Percentiles rank a stretch among this genome's conserved stretches.
phyloP scores from a whole-genome alignment of 2,329 filamentous ascomycete genomes.

The Ophiosphaerella herpotricha region DNA sequence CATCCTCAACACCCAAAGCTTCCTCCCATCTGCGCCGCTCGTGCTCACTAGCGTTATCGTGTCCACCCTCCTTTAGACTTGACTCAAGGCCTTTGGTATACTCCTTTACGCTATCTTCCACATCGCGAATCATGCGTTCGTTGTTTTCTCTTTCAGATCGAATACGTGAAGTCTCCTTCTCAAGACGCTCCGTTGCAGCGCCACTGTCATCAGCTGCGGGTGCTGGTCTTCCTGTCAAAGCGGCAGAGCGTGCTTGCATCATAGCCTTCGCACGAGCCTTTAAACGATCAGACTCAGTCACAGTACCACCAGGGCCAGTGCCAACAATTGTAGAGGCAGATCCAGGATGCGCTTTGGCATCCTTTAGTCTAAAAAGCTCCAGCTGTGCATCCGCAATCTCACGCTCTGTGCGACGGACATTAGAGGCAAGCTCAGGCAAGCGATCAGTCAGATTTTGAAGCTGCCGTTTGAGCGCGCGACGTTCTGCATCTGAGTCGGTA shows the following conservation, averaged over 20 bases:
- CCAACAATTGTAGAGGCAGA: conserved; percentile 82
- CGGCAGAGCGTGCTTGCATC: conserved; percentile 97
- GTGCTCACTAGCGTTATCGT: conserved; percentile 79
- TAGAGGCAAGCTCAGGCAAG: conserved; percentile 87
- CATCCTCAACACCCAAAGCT: conserved; percentile 91
- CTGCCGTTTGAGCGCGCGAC: conserved; percentile 83
- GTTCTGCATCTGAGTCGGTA: conserved; percentile 85
- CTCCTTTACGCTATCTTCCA: conserved; percentile 92
- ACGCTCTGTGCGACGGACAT: conserved; percentile 88
- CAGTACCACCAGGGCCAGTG: conserved; percentile 84
- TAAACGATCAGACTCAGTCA: conserved; percentile 92
- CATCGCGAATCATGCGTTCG: conserved; percentile 93
- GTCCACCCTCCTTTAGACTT: conserved; percentile 78
- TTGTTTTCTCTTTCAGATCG: conserved; percentile 89
- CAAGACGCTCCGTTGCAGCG: conserved; percentile 80
- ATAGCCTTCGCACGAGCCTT: conserved; percentile 95
- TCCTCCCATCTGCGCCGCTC: conserved; percentile 96
- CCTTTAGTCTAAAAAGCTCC: conserved; percentile 89
- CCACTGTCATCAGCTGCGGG: conserved; percentile 72
- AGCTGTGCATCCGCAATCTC: conserved; percentile 89
- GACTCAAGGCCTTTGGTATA: conserved; percentile 86
- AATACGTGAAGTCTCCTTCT: conserved; percentile 82
- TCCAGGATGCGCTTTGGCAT: conserved; percentile 87
- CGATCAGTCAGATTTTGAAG: conserved; percentile 87
- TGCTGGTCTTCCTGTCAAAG: conserved; percentile 82